These are phyloP conservation scores for Hyaloscypha finlandica DNA, from an alignment of 495 filamentous ascomycete species.

Conservation along the genomic window DNA sequence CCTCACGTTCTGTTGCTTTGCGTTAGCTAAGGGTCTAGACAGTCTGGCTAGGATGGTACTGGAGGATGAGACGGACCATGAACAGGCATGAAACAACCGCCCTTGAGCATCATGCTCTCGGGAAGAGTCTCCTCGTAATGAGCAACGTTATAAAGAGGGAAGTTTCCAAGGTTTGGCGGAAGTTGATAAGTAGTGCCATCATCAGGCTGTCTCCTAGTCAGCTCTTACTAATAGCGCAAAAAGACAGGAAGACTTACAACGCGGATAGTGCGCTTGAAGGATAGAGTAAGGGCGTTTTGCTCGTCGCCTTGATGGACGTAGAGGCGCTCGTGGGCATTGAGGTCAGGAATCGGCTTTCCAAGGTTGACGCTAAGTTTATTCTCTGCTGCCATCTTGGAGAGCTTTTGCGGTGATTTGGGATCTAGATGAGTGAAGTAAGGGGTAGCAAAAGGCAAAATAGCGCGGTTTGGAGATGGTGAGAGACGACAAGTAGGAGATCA, in stretches of 20 bases:
- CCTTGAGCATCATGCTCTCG: constrained; percentile 38
- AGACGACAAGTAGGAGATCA: neutral
- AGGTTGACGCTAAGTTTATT: neutral
- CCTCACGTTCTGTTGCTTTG: constrained; percentile 38
- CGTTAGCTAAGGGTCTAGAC: neutral
- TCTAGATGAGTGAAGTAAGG: neutral
- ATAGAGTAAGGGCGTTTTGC: constrained; percentile 15
- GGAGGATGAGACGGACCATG: constrained; percentile 31
- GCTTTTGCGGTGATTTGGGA: neutral
- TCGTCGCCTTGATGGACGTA: neutral
- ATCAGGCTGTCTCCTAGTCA: constrained; percentile 34
- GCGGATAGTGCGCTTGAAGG: constrained; percentile 46
- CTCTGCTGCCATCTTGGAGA: neutral
- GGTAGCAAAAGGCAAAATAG: neutral
- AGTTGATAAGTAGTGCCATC: constrained; percentile 37
- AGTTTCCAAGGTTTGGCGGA: constrained; percentile 33
- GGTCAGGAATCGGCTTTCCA: neutral
- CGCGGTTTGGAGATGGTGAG: neutral
- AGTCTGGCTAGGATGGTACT: neutral
- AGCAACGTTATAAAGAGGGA: constrained; percentile 43
- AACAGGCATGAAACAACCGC: constrained; percentile 48
- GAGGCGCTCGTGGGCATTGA: neutral
- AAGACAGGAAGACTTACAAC: constrained; percentile 23
- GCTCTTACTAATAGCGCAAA: neutral
- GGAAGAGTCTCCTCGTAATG: constrained; percentile 38